Base-by-base conservation (phyloP, 441 rosid species). In the Monsonia emarginata region DNA sequence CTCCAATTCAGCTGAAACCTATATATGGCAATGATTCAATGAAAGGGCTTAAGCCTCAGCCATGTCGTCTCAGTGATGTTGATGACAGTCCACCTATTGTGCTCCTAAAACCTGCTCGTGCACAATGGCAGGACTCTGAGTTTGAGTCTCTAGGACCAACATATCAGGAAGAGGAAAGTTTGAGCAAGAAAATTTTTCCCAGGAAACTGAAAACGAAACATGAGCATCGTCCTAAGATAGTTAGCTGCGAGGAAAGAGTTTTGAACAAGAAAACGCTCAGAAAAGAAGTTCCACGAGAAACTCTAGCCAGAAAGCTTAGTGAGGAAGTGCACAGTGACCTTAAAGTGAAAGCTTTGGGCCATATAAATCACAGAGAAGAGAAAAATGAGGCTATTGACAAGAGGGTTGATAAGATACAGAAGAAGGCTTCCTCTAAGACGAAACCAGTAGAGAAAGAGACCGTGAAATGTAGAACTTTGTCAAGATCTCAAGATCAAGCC, bases 21-120 rank as follows among this genome's bases (percentile, higher is more conserved):
- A n/a, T n/a, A n/a, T n/a, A n/a, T n/a, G n/a, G n/a, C n/a, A n/a
- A n/a, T n/a, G n/a, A n/a, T n/a, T n/a, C n/a, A 62, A 32, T 71
- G 71, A 75, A 76, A 65, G 78, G 79, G 67, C 16, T 66, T 26
- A 69, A 62, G 66, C 67, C 60, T 64, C 68, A 57, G 44, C 64
- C 78, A 9, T 72, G 70, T 69, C 78, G 80, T 50, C 66, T 61
- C 3, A 10, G 24, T 58, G 75, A 75, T 52, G 10, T n/a, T 64
- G 65, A 73, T 59, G 69, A 71, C 66, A 52, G 38, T 24, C 72
- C 85, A 31, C 89, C 89, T 4, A 87, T 90, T 40, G 88, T 90
- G 28, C 86, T 90, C 25, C 82, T 93, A 25, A 93, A 78, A 73
- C 91, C 97, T 50, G 38, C 65, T 62, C 71, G 56, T 56, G 73